Conservation (phyloP, 805 yeast species). For the Kuraishia floccosa region DNA sequence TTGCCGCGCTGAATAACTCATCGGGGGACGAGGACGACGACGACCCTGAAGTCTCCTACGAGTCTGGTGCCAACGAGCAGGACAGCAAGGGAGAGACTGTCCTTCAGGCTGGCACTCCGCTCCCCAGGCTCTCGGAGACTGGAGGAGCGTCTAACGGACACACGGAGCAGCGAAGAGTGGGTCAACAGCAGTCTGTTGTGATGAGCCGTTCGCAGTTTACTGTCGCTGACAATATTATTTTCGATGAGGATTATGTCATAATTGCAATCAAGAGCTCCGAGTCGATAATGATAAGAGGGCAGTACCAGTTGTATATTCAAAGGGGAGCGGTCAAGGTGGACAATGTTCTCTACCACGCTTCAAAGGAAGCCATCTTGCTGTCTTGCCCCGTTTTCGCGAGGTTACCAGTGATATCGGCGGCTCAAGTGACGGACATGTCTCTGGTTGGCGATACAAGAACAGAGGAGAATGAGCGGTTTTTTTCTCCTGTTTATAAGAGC, state of each 20-base stretch:
- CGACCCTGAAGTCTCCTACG: background rate
- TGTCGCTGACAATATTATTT: conserved; percentile 23
- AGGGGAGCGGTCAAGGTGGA: conserved; percentile 37
- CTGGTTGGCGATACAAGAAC: conserved; percentile 16
- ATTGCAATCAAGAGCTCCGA: conserved; percentile 33
- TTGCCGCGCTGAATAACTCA: conserved; percentile 18
- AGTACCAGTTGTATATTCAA: conserved; percentile 27
- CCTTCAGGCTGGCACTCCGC: background rate
- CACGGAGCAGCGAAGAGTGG: background rate
- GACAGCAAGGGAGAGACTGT: background rate
- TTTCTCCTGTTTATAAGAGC: conserved; percentile 26
- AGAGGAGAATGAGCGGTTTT: conserved; percentile 23
- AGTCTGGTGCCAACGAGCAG: background rate
- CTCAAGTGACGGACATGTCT: conserved; percentile 23
- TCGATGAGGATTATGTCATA: conserved; percentile 17
- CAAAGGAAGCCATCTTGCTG: conserved; percentile 16
- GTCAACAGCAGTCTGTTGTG: background rate
- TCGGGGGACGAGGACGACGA: conserved; percentile 7
- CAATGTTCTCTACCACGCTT: conserved; percentile 20
- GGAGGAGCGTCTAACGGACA: background rate
- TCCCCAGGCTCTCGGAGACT: background rate
- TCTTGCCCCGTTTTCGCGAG: conserved; percentile 21
- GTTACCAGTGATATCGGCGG: conserved; percentile 31
- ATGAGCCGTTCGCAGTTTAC: conserved; percentile 21
- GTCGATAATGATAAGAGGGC: conserved; percentile 34